Evolutionary conservation across 1,139 yeast species (phyloP), one percentile per base, ranked within the genome.

Genomic region (Sugiyamaella novakii): DNA sequence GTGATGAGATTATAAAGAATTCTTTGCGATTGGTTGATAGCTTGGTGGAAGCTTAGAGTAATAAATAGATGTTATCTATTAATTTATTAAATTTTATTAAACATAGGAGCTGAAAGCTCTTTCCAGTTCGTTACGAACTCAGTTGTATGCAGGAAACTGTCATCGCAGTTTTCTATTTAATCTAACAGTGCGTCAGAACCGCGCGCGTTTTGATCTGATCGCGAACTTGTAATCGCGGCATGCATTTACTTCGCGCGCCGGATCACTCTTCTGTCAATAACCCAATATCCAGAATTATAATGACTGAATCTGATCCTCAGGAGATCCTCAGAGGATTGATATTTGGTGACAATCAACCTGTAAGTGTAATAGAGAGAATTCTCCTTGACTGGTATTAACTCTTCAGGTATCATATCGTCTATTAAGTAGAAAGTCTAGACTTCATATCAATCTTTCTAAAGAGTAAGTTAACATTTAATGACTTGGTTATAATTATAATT

Each of bases 381-480:
- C n/a, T n/a, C n/a, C n/a, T n/a, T n/a, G n/a, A n/a, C n/a, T n/a
- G n/a, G n/a, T n/a, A n/a, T n/a, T n/a, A n/a, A n/a, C n/a, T n/a
- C n/a, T n/a, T 28, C 17, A 62, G 60, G 55, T 64, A 6, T 58
- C 67, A 14, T 64, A 58, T 40, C 54, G 62, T 8, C 51, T 64
- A 30, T 54, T 66, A 24, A 60, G 68, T 36, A 56, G 69, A 22
- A 51, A 53, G 44, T 48, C 55, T 12, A 50, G 53, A 12, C 47
- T 61, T 11, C 61, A 60, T 37, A 59, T 56, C 7, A 50, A 58
- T 30, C 40, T 43, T 1, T 66, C 69, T 5, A 63, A 62, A 43
- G 55, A 58, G 57, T 52, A 33, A 38, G 59, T 48, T 29, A 29
- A n/a, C 14, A n/a, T n/a, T n/a, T n/a, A n/a, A n/a, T n/a, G n/a